Conservation (phyloP, 441 rosid genomes). For the Isatis lusitanica region DNA sequence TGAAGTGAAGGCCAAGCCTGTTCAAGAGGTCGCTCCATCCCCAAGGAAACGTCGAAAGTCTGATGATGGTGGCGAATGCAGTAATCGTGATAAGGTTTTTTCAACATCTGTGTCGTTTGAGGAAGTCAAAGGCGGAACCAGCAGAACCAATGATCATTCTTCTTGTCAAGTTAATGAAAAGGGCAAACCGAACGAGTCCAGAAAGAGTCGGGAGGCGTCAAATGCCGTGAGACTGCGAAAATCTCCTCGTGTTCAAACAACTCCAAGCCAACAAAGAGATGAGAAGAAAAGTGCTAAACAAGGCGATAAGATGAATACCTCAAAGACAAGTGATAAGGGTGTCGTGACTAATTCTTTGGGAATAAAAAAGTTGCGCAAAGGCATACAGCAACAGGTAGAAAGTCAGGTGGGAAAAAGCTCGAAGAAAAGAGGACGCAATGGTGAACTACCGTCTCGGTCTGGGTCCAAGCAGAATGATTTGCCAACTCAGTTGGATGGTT, state of each 20-base stretch:
- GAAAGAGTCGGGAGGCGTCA: constrained; percentile 9
- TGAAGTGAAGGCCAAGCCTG: constrained; percentile 19
- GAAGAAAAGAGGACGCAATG: constrained; percentile 30
- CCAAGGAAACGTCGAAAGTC: constrained; percentile 39
- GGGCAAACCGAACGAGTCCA: constrained; percentile 2
- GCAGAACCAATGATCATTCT: constrained; percentile 5
- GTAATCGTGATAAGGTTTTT: constrained; percentile 6
- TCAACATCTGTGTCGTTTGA: constrained; percentile 1
- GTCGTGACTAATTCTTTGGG: constrained; percentile 30
- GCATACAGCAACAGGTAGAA: constrained; percentile 39
- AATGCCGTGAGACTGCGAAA: constrained; percentile 23
- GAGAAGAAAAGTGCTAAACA: constrained; percentile 28
- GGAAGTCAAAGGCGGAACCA: constrained; percentile 12
- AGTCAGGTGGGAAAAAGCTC: constrained; percentile 25
- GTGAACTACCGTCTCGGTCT: constrained; percentile 9
- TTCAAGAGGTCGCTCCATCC: constrained; percentile 23
- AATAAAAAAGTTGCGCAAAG: constrained; percentile 46
- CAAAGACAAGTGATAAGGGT: constrained; percentile 25
- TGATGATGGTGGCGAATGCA: constrained; percentile 6
- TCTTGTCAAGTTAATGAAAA: constrained; percentile 22
- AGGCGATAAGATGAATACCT: constrained; percentile 23
- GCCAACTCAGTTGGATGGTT: constrained; percentile 26
- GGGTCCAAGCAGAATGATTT: constrained; percentile 27
- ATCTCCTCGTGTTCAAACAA: constrained; percentile 34
- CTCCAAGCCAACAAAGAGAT: constrained; percentile 14